Base-by-base conservation (phyloP, 2,329 filamentous ascomycete species). In the Alternaria dauci region DNA sequence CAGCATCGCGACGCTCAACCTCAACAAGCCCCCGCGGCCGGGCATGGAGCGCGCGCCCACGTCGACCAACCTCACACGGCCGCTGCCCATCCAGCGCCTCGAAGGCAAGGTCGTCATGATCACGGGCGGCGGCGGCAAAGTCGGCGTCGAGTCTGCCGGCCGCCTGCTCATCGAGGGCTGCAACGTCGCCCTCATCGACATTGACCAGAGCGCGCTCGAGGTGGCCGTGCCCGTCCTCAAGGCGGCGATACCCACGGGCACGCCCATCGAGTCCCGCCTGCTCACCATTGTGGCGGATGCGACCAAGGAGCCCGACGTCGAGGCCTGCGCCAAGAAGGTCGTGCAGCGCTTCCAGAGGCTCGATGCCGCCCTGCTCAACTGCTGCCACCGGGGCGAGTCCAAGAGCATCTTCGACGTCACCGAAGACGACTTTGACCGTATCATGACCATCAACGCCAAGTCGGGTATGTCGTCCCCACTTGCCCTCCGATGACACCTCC, bases 391-490 rank as follows among this genome's bases (percentile, higher is more conserved):
- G 25, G 71, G 71, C 9, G 62, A 65, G 34, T 63, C 65, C 12
- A 75, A 75, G 41, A 74, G 70, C 50, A 63, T 80, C 30, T 70
- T 79, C n/a, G 78, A 80, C 34, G 77, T 75, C 9, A 72, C 65
- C 11, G 76, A 72, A 44, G 74, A 78, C 34, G 71, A 74, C 23
- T 80, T 73, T 55, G 75, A 80, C 38, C 67, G 67, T 39, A 69
- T 80, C 18, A 80, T 80, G 73, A 59, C 65, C 11, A 70, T 77
- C 18, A 80, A 80, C 46, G 74, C 76, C 18, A 78, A 73, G 62
- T 79, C 77, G 25, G 76, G 78, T 80, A 63, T 41, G 70, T 61
- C 38, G 14, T 32, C 14, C 14, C 30, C 30, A 23, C 18, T 28
- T 23, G 7, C 2, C 14, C 30, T 34, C 12, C 16, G n/a, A 50